Conservation (phyloP, 2,329 filamentous ascomycete genomes). For the Cercospora sp. region DNA sequence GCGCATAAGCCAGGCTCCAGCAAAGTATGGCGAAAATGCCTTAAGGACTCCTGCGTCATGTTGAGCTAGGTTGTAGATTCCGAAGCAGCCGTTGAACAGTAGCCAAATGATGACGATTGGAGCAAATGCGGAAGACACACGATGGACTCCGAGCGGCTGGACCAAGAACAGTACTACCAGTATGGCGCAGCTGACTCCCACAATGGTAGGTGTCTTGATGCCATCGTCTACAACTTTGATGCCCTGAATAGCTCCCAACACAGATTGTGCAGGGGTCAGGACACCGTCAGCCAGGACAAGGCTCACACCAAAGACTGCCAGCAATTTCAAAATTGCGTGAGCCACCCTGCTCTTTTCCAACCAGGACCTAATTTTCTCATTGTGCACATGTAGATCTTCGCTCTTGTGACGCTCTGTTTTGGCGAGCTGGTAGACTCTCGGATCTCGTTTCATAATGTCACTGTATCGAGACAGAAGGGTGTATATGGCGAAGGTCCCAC, state of each 20-base stretch:
- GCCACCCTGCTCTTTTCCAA: conserved; percentile 59
- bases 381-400: conserved; percentile 55
- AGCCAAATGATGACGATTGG: conserved; percentile 67
- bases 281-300: conserved; percentile 68
- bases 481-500: conserved; percentile 69
- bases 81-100: conserved; percentile 62
- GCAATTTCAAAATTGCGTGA: conserved; percentile 57
- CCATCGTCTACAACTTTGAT: conserved; percentile 58
- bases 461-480: conserved; percentile 62
- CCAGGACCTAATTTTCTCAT: conserved; percentile 55
- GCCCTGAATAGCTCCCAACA: conserved; percentile 65
- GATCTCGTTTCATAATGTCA: conserved; percentile 61
- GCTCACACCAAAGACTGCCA: conserved; percentile 65
- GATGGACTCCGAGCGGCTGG: conserved; percentile 45
- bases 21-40: conserved; percentile 57
- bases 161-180: conserved; percentile 48
- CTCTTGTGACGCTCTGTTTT: conserved; percentile 61
- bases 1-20: conserved; percentile 60
- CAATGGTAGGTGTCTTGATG: conserved; percentile 58
- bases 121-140: conserved; percentile 62
- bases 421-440: conserved; percentile 55
- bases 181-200: conserved; percentile 65
- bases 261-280: conserved; percentile 68
- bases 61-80: conserved; percentile 58
- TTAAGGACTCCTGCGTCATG: conserved; percentile 53